Percentiles rank a stretch among this genome's conserved stretches.
Evolutionary conservation across 768 basidiomycete species (phyloP).

Genomic region (Zangia roseola): DNA sequence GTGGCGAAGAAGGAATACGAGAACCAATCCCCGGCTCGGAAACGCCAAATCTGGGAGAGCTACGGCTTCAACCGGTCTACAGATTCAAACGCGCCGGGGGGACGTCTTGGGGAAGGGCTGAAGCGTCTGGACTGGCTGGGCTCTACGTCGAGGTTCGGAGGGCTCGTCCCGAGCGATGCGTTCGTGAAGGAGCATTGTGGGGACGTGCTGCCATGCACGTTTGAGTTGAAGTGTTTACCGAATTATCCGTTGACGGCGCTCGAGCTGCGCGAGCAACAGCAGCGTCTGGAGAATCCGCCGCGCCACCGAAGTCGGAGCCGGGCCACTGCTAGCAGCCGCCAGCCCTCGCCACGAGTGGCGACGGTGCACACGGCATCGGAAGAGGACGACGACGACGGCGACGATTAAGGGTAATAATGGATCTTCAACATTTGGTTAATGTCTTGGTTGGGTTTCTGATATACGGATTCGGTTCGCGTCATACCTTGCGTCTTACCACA

Average conservation of each 20-base stretch:
- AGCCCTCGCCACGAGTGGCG: slow-evolving; percentile 18
- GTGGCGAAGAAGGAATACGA: slow-evolving; percentile 55
- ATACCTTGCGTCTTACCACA: slow-evolving; percentile 14
- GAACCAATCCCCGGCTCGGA: slow-evolving; percentile 32
- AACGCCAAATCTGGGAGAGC: slow-evolving; percentile 45
- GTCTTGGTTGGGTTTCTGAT: neutral
- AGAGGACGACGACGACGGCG: slow-evolving; percentile 14
- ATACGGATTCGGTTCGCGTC: slow-evolving; percentile 3
- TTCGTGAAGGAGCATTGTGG: slow-evolving; percentile 45
- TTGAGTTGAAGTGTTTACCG: slow-evolving; percentile 53
- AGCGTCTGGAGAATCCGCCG: slow-evolving; percentile 26
- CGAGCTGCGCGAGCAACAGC: slow-evolving; percentile 50
- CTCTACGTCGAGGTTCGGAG: slow-evolving; percentile 59
- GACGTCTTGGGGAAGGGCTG: slow-evolving; percentile 59
- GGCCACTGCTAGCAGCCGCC: slow-evolving; percentile 10
- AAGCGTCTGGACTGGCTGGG: slow-evolving; percentile 68
- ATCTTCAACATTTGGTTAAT: neutral
- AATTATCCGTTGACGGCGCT: slow-evolving; percentile 47
- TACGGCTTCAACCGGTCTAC: slow-evolving; percentile 70
- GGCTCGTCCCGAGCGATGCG: slow-evolving; percentile 47
- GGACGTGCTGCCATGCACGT: slow-evolving; percentile 54
- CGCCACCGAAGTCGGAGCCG: slow-evolving; percentile 23
- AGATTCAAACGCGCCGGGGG: slow-evolving; percentile 65
- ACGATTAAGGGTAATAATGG: slow-evolving; percentile 6
- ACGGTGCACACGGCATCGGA: slow-evolving; percentile 10